Percentiles rank a stretch among this genome's conserved stretches.
phyloP scores from a whole-genome alignment of 2,329 filamentous ascomycete genomes.

The Fusarium sp. region DNA sequence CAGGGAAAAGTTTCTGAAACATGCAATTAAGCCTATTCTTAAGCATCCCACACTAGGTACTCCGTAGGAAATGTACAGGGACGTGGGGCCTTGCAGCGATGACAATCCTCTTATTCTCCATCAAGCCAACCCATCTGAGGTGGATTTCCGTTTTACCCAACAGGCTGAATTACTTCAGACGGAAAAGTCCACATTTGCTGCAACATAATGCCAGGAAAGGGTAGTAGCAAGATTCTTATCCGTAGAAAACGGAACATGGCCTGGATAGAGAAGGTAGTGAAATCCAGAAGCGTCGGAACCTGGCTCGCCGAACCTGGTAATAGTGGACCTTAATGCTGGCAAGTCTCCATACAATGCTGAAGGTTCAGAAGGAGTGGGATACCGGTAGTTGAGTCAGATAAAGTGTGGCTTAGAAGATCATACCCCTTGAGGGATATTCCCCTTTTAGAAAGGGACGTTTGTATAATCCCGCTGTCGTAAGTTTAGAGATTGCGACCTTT shows the following conservation, averaged over 20 bases:
- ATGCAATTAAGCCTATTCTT: conserved; percentile 8
- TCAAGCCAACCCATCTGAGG: neutral
- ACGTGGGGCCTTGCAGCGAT: neutral
- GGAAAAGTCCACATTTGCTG: neutral
- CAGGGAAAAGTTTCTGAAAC: neutral
- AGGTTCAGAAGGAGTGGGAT: neutral
- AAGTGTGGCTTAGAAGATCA: neutral
- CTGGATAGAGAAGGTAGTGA: conserved; percentile 6
- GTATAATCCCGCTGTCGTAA: neutral
- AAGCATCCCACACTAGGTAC: neutral
- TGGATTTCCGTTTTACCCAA: neutral
- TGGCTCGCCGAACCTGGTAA: conserved; percentile 1
- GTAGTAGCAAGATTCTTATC: neutral
- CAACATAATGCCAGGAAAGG: neutral
- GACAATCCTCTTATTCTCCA: neutral
- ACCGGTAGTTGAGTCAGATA: conserved; percentile 3
- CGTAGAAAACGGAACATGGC: neutral
- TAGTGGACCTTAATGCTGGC: neutral
- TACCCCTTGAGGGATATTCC: neutral
- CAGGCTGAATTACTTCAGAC: neutral
- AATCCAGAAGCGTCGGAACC: conserved; percentile 4
- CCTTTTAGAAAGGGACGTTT: neutral
- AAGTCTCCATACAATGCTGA: neutral
- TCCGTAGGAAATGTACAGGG: too few relatives aligned
- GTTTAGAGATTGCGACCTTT: neutral